Percentiles rank a stretch among this genome's conserved stretches.
phyloP scores from a whole-genome alignment of 495 filamentous ascomycete genomes.

The Neurospora discreta region DNA sequence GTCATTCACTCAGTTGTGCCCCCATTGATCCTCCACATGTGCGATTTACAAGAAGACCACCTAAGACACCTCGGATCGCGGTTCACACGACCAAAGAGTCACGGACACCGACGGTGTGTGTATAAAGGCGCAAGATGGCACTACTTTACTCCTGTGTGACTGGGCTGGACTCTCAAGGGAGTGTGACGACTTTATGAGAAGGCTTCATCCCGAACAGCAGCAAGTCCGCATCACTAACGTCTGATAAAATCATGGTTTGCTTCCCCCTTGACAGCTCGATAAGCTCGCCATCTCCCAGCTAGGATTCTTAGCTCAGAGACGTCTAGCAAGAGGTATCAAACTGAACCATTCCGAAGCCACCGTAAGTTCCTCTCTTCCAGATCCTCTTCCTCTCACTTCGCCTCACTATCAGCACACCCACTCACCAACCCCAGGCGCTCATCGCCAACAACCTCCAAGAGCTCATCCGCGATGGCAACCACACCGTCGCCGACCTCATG shows the following conservation, averaged over 20 bases:
- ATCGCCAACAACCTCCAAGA: constrained; percentile 89
- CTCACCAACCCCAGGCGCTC: constrained; percentile 50
- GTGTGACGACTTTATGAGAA: neutral
- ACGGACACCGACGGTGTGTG: neutral
- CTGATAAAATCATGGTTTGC: constrained; percentile 1
- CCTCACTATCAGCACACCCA: constrained; percentile 3
- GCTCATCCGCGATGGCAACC: constrained; percentile 93
- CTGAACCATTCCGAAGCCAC: constrained; percentile 88
- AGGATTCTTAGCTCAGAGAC: constrained; percentile 76
- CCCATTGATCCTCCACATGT: neutral
- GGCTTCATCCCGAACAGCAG: neutral
- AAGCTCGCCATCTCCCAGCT: constrained; percentile 91
- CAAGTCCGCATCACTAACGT: constrained; percentile 1
- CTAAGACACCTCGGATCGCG: neutral
- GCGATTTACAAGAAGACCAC: neutral
- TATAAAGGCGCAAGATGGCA: neutral
- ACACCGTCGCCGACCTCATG: constrained; percentile 91
- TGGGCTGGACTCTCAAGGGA: too few relatives aligned
- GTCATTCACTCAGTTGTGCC: neutral
- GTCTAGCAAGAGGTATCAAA: constrained; percentile 78
- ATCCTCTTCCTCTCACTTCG: neutral
- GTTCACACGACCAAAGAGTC: neutral
- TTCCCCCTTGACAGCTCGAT: constrained; percentile 54
- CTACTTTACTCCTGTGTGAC: neutral
- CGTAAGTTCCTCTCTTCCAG: constrained; percentile 38